A percentile compares a stretch with the other conserved stretches of the same genome.
Conservation (phyloP, 2,329 filamentous ascomycete species). For the Neurospora sp. region DNA sequence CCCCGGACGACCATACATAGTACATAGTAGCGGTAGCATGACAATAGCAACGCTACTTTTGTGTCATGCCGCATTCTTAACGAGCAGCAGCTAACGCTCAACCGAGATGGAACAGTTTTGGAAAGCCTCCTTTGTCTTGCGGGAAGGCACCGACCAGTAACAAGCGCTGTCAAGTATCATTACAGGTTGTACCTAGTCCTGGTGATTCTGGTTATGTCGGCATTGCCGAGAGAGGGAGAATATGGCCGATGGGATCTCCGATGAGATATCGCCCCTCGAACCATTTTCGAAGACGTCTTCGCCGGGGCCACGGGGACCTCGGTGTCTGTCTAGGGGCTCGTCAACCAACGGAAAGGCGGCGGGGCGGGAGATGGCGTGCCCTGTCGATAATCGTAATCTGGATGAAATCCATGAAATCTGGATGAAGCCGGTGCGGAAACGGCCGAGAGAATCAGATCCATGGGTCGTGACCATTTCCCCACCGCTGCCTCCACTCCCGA, state of each 20-base stretch:
- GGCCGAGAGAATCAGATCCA: not conserved
- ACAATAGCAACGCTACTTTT: not conserved
- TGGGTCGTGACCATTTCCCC: not conserved
- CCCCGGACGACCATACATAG: not conserved
- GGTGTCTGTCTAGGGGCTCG: not conserved
- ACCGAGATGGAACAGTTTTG: not conserved
- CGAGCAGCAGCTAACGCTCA: not conserved
- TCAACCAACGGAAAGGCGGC: not conserved
- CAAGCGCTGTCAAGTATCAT: not conserved
- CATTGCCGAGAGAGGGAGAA: not conserved
- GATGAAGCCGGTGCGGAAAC: not conserved
- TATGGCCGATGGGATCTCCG: not conserved
- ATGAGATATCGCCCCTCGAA: not conserved
- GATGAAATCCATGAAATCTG: not conserved
- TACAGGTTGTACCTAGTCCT: not conserved
- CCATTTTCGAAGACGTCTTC: not conserved
- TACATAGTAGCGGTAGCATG: no score
- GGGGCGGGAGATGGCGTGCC: not conserved
- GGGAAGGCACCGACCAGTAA: not conserved
- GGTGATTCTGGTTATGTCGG: not conserved
- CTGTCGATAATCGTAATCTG: not conserved
- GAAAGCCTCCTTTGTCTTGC: not conserved
- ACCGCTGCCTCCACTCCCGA: not conserved
- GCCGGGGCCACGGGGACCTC: not conserved
- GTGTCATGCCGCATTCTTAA: not conserved